Percentiles rank a stretch among this genome's conserved stretches.
phyloP scores from a whole-genome alignment of 306 rosid species.

The Cucurbita maxima region DNA sequence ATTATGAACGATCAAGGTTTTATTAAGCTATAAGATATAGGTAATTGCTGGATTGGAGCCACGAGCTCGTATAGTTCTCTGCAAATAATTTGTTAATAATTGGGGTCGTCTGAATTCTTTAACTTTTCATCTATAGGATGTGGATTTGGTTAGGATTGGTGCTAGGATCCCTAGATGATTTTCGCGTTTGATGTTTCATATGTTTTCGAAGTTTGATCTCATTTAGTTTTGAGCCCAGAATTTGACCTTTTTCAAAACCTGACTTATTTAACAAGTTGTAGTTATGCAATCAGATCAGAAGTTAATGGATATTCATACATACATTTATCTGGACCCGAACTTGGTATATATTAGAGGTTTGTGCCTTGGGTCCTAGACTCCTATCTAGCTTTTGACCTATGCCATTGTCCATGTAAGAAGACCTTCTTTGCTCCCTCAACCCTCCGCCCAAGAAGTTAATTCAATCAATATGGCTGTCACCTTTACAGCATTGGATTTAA shows the following conservation, averaged over 20 bases:
- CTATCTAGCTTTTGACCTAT: not conserved
- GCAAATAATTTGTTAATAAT: not conserved
- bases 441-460: not conserved
- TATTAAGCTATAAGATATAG: not conserved
- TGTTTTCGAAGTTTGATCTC: not conserved
- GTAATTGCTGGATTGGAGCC: not conserved
- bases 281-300: not conserved
- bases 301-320: not conserved
- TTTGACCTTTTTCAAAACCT: not conserved
- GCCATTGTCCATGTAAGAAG: not conserved
- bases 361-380: not conserved
- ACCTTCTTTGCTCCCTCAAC: not conserved
- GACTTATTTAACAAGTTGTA: not conserved
- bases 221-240: not conserved
- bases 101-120: not conserved
- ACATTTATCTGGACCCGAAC: not conserved
- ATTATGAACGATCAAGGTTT: not conserved
- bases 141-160: not conserved
- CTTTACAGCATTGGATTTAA: not conserved
- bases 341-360: not conserved
- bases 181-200: not conserved
- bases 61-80: not conserved
- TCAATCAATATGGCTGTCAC: not conserved
- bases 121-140: not conserved
- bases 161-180: not conserved